Evolutionary conservation across 306 rosid species (phyloP), one percentile per base, ranked within the genome.

Genomic region (Ziziphus jujuba): DNA sequence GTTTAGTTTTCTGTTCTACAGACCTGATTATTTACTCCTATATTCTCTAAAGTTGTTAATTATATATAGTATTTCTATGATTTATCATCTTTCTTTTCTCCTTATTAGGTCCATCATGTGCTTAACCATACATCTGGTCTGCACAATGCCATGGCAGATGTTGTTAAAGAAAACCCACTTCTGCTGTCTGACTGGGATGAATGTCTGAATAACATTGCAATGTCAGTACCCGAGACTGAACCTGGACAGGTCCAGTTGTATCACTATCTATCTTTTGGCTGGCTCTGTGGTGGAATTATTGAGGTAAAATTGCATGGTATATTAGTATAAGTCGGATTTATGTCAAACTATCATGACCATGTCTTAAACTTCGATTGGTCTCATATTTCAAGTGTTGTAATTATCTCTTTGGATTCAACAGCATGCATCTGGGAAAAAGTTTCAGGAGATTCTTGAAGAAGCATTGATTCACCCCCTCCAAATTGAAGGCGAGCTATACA

Each of bases 51-150:
- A 59, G 58, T 43, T 72, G 17, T 60, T 66, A 31, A 40, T 51
- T 23, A 67, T 43, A 47, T 53, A 45, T 31, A 49, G 45, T 43
- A n/a, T 59, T 43, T 56, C 61, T 34, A 34, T 61, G 34, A 67
- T 52, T n/a, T 56, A 59, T 60, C 70, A 2, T 14, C 34, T 53
- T 54, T 25, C 33, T 47, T 65, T 10, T 14, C 0, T 50, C n/a
- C 48, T 25, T 76, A 67, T 60, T 80, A 95, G 99, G 96, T 95
- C 71, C 96, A 95, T 80, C 97, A 91, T 44, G 96, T 88, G 72
- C 99, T 95, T 77, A 88, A 91, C 75, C 99, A 95, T 85, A 91
- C 96, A 65, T 84, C 99, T 71, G 97, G 99, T 60, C 84, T 95
- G 86, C 99, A 88, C 82, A 95, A 89, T 76, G 97, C 96, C 57